These are phyloP conservation scores for Backusella macrospora DNA, from an alignment of 192 early-diverging fungal genomes.

Conservation along the genomic window DNA sequence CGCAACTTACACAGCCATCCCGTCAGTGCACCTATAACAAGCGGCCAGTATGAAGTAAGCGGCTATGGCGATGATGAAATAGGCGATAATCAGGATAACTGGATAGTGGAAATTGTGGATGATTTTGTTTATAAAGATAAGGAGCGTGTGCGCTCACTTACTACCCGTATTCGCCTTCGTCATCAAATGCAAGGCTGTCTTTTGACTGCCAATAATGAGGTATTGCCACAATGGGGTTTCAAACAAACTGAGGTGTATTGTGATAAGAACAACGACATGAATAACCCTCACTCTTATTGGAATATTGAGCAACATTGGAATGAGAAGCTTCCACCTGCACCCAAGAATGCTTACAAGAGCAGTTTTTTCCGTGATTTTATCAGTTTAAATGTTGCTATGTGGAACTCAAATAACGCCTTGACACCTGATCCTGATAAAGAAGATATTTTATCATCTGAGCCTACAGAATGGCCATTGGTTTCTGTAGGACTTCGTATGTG, in stretches of 20 bases:
- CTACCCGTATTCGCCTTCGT: constrained; percentile 81
- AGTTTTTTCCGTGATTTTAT: constrained; percentile 84
- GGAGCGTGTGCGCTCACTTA: constrained; percentile 67
- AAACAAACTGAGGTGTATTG: constrained; percentile 93
- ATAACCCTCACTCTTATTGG: constrained; percentile 80
- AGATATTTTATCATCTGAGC: constrained; percentile 79
- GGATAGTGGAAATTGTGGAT: constrained; percentile 83
- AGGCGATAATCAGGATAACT: constrained; percentile 89
- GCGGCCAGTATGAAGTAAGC: constrained; percentile 81
- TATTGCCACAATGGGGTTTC: constrained; percentile 96
- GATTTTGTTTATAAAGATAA: constrained; percentile 54
- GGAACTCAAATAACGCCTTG: constrained; percentile 94
- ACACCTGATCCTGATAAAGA: constrained; percentile 92
- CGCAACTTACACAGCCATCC: constrained; percentile 88
- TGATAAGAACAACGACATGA: constrained; percentile 63
- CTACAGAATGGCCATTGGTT: constrained; percentile 88
- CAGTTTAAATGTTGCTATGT: constrained; percentile 94
- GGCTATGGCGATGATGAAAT: constrained; percentile 79
- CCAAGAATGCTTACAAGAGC: constrained; percentile 63
- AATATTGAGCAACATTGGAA: constrained; percentile 91
- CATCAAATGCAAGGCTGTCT: constrained; percentile 75
- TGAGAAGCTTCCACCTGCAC: constrained; percentile 71
- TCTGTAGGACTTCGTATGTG: constrained; percentile 91
- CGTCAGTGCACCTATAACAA: constrained; percentile 76
- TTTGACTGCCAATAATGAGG: constrained; percentile 70